Evolutionary conservation across 768 basidiomycete genomes (phyloP), one percentile per base, ranked within the genome.

Genomic region (Multifurca ochricompacta): DNA sequence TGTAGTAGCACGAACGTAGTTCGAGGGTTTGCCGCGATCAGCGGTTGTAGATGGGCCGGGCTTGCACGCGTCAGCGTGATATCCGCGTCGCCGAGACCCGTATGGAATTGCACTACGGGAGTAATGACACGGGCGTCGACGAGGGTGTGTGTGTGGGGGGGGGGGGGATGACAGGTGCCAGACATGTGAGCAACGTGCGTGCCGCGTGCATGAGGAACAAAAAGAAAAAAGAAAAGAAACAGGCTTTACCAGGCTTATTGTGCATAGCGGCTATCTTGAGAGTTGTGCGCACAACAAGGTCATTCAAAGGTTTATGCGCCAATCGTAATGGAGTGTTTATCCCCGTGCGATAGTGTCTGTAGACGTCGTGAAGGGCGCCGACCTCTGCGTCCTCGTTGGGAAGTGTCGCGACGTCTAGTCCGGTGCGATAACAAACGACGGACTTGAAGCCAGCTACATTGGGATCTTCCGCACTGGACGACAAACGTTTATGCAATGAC

Each of bases 41-140:
- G 65, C 3, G 80, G 73, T 63, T 90, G 87, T 63, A 91, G 68
- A 46, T 79, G 75, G 8, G 85, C 72, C 1, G 88, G 86, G 3
- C 82, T 82, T 1, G 83, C 74, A 6, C 71, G 73, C 18, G 70
- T 60, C 31, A 89, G 69, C 23, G 68, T 74, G 45, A 91, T 78
- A 50, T 90, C 85, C 53, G 76, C 79, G 60, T 91, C 87, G 5
- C 88, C 88, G 1, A 90, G 73, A 30, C 88, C 88, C 7, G 85
- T 89, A 62, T 91, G 88, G 66, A 90, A 90, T 71, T 91, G 87
- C 19, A 91, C 88, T 90, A 48, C 19, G 14, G 14, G 35, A 28
- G 39, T 35, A 9, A 36, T n/a, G n/a, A n/a, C n/a, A n/a, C n/a
- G n/a, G n/a, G n/a, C n/a, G n/a, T n/a, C n/a, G n/a, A n/a, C n/a